phyloP scores from a whole-genome alignment of 495 filamentous ascomycete genomes.

The Hypoxylon rickii region DNA sequence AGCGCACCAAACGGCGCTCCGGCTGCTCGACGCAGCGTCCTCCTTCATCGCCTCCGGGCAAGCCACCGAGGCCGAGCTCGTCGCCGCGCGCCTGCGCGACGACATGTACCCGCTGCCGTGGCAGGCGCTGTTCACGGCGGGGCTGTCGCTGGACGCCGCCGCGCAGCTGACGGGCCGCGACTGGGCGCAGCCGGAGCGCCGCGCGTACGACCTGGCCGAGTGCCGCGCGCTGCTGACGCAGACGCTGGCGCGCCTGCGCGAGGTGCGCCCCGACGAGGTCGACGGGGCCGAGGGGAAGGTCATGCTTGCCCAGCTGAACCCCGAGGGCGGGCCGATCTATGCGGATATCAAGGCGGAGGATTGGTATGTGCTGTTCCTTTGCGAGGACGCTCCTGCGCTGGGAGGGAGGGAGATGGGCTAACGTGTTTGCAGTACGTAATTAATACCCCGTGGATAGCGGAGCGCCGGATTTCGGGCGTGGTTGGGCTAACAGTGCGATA shows the following conservation, averaged over 20 bases:
- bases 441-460: too few relatives aligned
- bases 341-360: slow-evolving; percentile 12
- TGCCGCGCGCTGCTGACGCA: slow-evolving; percentile 27
- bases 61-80: slow-evolving; percentile 35
- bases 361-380: slow-evolving; percentile 17
- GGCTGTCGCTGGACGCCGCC: slow-evolving; percentile 33
- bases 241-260: slow-evolving; percentile 36
- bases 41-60: too few relatives aligned
- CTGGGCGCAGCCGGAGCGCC: not conserved
- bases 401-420: too few relatives aligned
- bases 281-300: slow-evolving; percentile 41
- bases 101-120: slow-evolving; percentile 57
- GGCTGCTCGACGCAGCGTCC: slow-evolving; percentile 37
- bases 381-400: too few relatives aligned
- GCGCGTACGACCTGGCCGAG: slow-evolving; percentile 12
- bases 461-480: too few relatives aligned
- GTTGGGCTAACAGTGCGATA: too few relatives aligned
- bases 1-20: slow-evolving; percentile 32
- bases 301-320: too few relatives aligned
- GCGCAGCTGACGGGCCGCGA: slow-evolving; percentile 9
- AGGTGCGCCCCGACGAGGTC: slow-evolving; percentile 43
- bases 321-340: slow-evolving; percentile 39
- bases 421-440: too few relatives aligned
- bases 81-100: slow-evolving; percentile 21
- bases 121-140: slow-evolving; percentile 49